Evolutionary conservation across 2,329 filamentous ascomycete species (phyloP).

Genomic region (Botrytis porri): DNA sequence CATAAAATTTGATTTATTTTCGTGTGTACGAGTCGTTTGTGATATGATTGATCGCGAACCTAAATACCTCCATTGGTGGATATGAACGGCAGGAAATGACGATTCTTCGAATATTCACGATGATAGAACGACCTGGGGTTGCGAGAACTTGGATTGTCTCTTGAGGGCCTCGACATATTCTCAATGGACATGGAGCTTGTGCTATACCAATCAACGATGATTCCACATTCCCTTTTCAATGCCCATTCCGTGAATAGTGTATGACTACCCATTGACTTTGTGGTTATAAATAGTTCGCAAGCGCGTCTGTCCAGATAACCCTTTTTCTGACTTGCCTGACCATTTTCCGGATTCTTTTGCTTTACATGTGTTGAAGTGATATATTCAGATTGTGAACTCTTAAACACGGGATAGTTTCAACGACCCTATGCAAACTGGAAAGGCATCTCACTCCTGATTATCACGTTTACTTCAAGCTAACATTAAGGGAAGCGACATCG

Average conservation of each 20-base stretch:
- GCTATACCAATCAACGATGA: constrained; percentile 58
- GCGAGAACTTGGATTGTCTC: constrained; percentile 61
- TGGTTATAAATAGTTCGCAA: background rate
- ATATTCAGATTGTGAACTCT: background rate
- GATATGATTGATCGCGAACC: constrained; percentile 33
- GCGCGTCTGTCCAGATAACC: background rate
- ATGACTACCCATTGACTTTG: background rate
- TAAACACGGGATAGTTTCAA: no score
- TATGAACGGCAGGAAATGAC: constrained; percentile 47
- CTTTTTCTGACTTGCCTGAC: background rate
- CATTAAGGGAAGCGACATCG: background rate
- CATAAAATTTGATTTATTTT: constrained; percentile 33
- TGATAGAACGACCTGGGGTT: constrained; percentile 39
- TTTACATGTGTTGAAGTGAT: background rate
- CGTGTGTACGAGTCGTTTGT: constrained; percentile 33
- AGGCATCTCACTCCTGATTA: background rate
- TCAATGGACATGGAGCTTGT: constrained; percentile 36
- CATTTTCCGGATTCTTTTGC: background rate
- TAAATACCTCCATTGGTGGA: constrained; percentile 46
- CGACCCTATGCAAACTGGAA: background rate
- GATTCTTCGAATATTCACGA: constrained; percentile 53
- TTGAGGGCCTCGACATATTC: constrained; percentile 62
- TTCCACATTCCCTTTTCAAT: constrained; percentile 5
- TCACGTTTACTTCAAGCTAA: background rate
- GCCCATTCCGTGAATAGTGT: constrained; percentile 8